Evolutionary conservation across 805 yeast genomes (phyloP).

Genomic region (Candida verbasci): DNA sequence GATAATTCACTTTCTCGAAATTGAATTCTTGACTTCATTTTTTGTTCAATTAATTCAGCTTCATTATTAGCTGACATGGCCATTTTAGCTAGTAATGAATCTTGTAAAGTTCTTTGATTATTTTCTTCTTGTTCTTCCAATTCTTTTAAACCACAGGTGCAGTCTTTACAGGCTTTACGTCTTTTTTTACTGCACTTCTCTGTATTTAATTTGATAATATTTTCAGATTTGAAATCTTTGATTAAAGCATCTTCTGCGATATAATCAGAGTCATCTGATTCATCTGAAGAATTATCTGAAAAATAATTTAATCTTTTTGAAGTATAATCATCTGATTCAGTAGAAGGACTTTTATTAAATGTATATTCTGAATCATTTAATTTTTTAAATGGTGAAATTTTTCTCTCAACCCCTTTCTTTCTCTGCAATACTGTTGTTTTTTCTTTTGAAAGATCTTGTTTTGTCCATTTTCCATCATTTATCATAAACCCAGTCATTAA

Average conservation of each 20-base stretch:
- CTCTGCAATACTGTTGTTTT: slow-evolving; percentile 29
- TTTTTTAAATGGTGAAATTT: slow-evolving; percentile 15
- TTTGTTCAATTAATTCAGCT: slow-evolving; percentile 51
- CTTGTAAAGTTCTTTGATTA: slow-evolving; percentile 41
- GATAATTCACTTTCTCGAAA: slow-evolving; percentile 68
- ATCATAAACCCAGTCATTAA: slow-evolving; percentile 62
- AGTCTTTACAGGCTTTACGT: slow-evolving; percentile 95
- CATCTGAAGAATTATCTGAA: slow-evolving; percentile 42
- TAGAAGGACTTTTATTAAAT: slow-evolving; percentile 6
- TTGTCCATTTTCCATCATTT: slow-evolving; percentile 46
- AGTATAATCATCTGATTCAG: slow-evolving; percentile 38
- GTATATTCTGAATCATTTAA: slow-evolving; percentile 6
- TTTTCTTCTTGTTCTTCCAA: slow-evolving; percentile 63
- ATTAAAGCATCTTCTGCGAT: slow-evolving; percentile 39
- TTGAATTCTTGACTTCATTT: slow-evolving; percentile 45
- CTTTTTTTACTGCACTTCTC: slow-evolving; percentile 62
- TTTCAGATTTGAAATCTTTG: slow-evolving; percentile 18
- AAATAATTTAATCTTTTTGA: slow-evolving; percentile 50
- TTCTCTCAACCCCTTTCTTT: slow-evolving; percentile 14
- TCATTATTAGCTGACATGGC: slow-evolving; percentile 50
- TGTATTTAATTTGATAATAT: slow-evolving; percentile 54
- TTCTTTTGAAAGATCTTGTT: slow-evolving; percentile 47
- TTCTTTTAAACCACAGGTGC: slow-evolving; percentile 95
- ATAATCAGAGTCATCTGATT: slow-evolving; percentile 14
- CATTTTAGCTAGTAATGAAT: slow-evolving; percentile 41